phyloP scores from a whole-genome alignment of 306 rosid species.

The Abrus precatorius region DNA sequence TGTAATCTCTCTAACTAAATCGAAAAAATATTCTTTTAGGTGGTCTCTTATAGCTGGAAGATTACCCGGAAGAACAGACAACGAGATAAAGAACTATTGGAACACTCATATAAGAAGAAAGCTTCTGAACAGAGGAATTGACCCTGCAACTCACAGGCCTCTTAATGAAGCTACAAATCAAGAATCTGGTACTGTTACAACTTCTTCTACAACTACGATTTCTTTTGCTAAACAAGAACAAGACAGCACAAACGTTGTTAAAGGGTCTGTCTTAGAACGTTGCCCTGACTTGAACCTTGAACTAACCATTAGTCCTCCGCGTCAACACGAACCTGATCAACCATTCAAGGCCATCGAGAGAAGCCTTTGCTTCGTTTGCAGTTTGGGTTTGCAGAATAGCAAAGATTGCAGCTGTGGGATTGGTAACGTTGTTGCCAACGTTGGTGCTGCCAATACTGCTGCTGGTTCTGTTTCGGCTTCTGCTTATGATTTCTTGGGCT shows the following conservation, averaged over 20 bases:
- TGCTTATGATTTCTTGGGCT: conserved; percentile 88
- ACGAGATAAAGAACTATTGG: conserved; percentile 99
- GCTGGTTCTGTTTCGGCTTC: conserved; percentile 8
- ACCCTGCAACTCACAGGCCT: conserved; percentile 88
- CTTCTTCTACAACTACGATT: conserved; percentile 47
- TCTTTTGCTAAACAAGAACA: conserved; percentile 75
- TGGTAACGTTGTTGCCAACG: conserved; percentile 21
- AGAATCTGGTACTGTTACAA: conserved; percentile 11
- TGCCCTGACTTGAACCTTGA: conserved; percentile 94
- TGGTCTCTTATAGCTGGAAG: conserved; percentile 98
- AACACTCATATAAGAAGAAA: conserved; percentile 97
- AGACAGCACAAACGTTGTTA: conserved; percentile 40
- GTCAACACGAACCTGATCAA: conserved; percentile 33
- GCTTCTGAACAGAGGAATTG: conserved; percentile 92
- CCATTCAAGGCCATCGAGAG: conserved; percentile 55
- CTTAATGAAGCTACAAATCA: conserved; percentile 59
- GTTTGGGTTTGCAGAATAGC: conserved; percentile 58
- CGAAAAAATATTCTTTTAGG: conserved; percentile 44
- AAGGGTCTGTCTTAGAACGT: conserved; percentile 49
- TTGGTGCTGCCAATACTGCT: background rate
- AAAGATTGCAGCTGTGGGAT: conserved; percentile 62
- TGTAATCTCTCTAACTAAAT: too few relatives aligned
- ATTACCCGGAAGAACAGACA: conserved; percentile 94
- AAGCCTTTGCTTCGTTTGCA: conserved; percentile 53
- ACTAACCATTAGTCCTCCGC: conserved; percentile 87